Evolutionary conservation across 2,329 filamentous ascomycete species (phyloP).

Genomic region (Tolypocladium pustulatum): DNA sequence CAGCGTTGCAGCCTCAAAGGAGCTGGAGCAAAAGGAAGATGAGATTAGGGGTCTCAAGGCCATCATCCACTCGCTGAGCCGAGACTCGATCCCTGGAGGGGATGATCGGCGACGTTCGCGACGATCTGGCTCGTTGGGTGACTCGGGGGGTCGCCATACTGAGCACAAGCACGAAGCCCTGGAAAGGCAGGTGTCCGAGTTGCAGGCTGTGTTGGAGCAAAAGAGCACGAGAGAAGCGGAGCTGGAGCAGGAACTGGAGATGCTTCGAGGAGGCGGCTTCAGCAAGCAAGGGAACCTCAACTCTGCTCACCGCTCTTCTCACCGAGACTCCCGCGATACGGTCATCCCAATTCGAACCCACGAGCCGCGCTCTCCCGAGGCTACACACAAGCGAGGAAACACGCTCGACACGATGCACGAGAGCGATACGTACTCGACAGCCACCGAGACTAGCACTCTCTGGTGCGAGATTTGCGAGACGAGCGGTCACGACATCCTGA

Average conservation of each 20-base stretch:
- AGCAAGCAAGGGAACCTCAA: constrained; percentile 13
- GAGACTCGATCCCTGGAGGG: constrained; percentile 50
- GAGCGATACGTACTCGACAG: constrained; percentile 58
- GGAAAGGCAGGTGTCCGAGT: constrained; percentile 70
- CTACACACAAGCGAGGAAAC: constrained; percentile 36
- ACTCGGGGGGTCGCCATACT: constrained; percentile 13
- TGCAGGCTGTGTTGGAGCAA: constrained; percentile 61
- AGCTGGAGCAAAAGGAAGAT: constrained; percentile 89
- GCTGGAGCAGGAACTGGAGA: constrained; percentile 70
- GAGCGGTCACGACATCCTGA: constrained; percentile 83
- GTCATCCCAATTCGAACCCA: constrained; percentile 45
- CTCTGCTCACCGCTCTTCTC: constrained; percentile 40
- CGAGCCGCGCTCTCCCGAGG: constrained; percentile 36
- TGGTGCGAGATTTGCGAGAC: constrained; percentile 97
- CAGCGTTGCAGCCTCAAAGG: constrained; percentile 48
- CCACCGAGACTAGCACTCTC: constrained; percentile 61
- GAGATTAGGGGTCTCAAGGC: constrained; percentile 95
- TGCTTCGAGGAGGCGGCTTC: constrained; percentile 37
- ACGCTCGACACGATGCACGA: constrained; percentile 61
- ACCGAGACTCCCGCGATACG: constrained; percentile 57
- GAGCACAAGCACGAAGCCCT: constrained; percentile 47
- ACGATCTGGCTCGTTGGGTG: constrained; percentile 22
- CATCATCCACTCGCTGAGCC: constrained; percentile 90
- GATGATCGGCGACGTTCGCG: constrained; percentile 19
- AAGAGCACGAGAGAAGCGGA: constrained; percentile 73